Evolutionary conservation across 2,329 filamentous ascomycete genomes (phyloP).

Genomic region (Colletotrichum gloeosporioides): DNA sequence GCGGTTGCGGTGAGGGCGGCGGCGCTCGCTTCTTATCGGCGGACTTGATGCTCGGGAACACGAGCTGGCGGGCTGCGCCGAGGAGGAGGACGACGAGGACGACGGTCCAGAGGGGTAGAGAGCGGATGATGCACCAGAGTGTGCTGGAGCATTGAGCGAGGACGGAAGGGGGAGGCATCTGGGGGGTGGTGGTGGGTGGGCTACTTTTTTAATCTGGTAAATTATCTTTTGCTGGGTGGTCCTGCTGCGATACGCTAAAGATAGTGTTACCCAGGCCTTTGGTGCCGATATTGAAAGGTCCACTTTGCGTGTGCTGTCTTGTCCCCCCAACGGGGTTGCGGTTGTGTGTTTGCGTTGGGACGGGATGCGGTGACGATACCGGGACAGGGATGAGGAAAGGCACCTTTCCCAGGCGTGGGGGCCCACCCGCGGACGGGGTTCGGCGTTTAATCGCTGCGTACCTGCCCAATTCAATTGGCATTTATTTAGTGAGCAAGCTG

Average conservation of each 20-base stretch:
- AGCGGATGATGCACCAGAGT: conserved; percentile 44
- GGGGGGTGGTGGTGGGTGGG: neutral
- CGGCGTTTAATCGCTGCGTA: neutral
- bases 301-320: neutral
- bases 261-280: neutral
- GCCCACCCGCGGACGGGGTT: neutral
- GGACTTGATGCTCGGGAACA: conserved; percentile 19
- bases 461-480: neutral
- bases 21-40: conserved; percentile 11
- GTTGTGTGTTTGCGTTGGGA: neutral
- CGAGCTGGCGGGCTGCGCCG: conserved; percentile 35
- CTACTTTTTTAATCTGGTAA: neutral
- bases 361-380: neutral
- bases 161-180: conserved; percentile 24
- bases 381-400: neutral
- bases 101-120: conserved; percentile 46
- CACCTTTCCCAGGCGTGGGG: neutral
- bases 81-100: conserved; percentile 41
- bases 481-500: neutral
- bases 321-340: neutral
- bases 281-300: neutral
- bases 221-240: neutral
- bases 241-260: neutral
- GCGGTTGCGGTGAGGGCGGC: neutral
- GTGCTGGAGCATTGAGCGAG: conserved; percentile 48